Base-by-base conservation (phyloP, 129 eudicot species). In the Oenanthe sinensis region DNA sequence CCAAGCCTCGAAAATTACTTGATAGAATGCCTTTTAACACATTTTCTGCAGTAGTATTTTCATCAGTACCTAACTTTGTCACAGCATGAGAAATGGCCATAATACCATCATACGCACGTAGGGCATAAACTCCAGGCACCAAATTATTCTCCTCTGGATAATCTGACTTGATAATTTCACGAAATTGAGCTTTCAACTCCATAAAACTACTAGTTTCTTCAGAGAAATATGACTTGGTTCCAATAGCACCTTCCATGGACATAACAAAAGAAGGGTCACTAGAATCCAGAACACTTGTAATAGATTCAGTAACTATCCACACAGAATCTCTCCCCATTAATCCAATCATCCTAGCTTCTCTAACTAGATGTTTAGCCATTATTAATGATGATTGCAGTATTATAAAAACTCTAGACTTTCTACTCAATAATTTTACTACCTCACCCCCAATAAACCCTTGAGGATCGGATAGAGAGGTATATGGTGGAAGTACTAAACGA, bases 231-330 rank as follows among this genome's bases (percentile, higher is more conserved):
- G 54, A 12, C 39, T 73, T 44, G 20, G 48, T 73, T n/a, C 76
- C 76, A 45, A 73, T 42, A 45, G 55, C 76, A 22, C 76, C 76
- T 73, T 73, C 76, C 76, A 73, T 73, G 14, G 55, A 43, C 9
- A 19, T 47, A 17, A 74, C 77, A 20, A 54, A 10, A 43, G 78
- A 39, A 68, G 83, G 14, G 26, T 83, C 73, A 47, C 43, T 46
- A 43, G 65, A 79, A 37, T 75, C 67, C 10, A 79, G 67, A 6
- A 43, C 69, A 69, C 74, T 65, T 39, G 83, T 39, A 73, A 79
- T 19, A 24, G 74, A 40, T 7, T 83, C 83, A 24, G 76, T 62
- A 48, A 83, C 50, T 45, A 83, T 78, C 85, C 85, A 83, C n/a
- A 44, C 82, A 22, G 82, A 83, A 58, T 83, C 86, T 39, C 44